Percentiles rank a stretch among this genome's conserved stretches.
Evolutionary conservation across 139 green algal genomes (phyloP).

Genomic region (Nannochloris sp.): DNA sequence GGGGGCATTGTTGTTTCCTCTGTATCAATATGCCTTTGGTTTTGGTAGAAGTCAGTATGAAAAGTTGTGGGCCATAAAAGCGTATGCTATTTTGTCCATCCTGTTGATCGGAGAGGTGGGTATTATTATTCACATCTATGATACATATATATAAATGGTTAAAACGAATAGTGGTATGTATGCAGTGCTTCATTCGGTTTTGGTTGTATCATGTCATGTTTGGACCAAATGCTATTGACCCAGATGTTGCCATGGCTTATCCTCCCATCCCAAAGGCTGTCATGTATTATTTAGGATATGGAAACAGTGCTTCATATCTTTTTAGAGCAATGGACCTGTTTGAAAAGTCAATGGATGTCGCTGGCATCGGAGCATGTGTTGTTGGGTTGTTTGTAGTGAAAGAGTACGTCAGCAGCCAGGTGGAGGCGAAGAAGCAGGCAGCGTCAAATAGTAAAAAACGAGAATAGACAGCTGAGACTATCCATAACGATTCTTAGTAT

Average conservation of each 20-base stretch:
- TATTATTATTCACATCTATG: neutral
- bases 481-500: too few relatives aligned
- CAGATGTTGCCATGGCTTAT: conserved; percentile 2
- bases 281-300: neutral
- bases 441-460: conserved; percentile 2
- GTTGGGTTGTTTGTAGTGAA: neutral
- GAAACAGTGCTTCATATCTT: neutral
- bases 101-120: conserved; percentile 8
- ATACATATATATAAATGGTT: neutral
- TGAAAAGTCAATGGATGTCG: conserved; percentile 9
- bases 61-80: conserved; percentile 8
- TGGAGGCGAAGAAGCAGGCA: neutral
- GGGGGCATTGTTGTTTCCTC: neutral
- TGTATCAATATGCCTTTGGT: conserved; percentile 13
- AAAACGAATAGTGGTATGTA: neutral
- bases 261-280: conserved; percentile 6
- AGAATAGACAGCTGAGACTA: neutral
- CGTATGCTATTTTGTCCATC: neutral
- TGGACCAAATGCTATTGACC: conserved; percentile 7
- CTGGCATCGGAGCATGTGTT: neutral
- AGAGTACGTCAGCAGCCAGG: neutral
- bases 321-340: conserved; percentile 6
- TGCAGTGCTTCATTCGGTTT: conserved; percentile 15
- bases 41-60: conserved; percentile 8
- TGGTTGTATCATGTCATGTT: conserved; percentile 13